phyloP scores from a whole-genome alignment of 345 rosid species.

The Turritis glabra region DNA sequence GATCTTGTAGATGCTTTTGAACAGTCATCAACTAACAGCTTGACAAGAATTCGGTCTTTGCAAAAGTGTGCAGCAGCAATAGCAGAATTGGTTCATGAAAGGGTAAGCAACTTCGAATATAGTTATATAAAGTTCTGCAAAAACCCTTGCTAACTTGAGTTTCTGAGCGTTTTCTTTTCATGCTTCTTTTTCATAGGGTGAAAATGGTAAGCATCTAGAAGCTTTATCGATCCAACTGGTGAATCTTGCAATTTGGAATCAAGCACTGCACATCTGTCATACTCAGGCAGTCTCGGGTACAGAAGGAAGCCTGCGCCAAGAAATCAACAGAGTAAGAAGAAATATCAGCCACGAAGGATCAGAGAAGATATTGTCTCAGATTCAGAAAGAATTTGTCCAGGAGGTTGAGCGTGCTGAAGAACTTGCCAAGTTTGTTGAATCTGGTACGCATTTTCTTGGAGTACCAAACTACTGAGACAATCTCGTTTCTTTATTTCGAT shows the following conservation, averaged over 20 bases:
- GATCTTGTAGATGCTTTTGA: constrained; percentile 68
- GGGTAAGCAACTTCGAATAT: constrained; percentile 44
- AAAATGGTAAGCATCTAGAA: constrained; percentile 59
- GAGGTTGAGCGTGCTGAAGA: constrained; percentile 90
- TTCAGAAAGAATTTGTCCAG: constrained; percentile 73
- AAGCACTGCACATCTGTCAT: constrained; percentile 90
- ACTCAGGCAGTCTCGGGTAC: constrained; percentile 86
- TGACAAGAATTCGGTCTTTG: constrained; percentile 82
- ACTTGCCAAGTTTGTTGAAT: constrained; percentile 73
- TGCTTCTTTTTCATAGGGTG: constrained; percentile 47
- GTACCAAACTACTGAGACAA: neutral
- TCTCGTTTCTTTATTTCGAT: neutral
- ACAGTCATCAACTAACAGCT: constrained; percentile 63
- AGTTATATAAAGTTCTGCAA: neutral
- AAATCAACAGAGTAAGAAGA: constrained; percentile 49
- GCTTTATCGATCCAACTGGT: constrained; percentile 97
- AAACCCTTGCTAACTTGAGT: neutral
- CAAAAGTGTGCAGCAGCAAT: constrained; percentile 70
- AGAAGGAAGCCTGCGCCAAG: constrained; percentile 79
- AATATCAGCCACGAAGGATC: constrained; percentile 45
- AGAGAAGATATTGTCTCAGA: constrained; percentile 58
- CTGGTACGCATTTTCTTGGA: constrained; percentile 55
- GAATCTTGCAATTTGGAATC: constrained; percentile 97
- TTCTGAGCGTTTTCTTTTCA: constrained; percentile 4
- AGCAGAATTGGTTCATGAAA: constrained; percentile 62